These are phyloP conservation scores for Pyrenophora graminea DNA, from an alignment of 2,329 filamentous ascomycete genomes.

Conservation along the genomic window DNA sequence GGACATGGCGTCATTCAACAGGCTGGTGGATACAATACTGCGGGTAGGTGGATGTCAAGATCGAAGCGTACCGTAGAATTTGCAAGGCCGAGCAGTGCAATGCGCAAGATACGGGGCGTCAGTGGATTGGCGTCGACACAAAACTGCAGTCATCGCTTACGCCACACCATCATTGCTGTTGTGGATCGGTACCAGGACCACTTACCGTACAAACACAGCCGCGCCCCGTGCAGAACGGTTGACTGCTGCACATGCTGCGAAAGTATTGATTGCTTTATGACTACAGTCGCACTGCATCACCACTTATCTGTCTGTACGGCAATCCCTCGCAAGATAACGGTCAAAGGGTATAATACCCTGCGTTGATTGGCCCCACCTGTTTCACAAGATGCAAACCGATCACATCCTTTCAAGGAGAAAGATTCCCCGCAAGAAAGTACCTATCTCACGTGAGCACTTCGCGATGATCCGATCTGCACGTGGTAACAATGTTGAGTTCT, in stretches of 20 bases:
- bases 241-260: too few species aligned
- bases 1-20: too few species aligned
- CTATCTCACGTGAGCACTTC: neutral
- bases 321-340: too few species aligned
- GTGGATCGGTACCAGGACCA: neutral
- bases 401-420: neutral
- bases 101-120: neutral
- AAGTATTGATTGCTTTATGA: too few species aligned
- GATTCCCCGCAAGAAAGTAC: neutral
- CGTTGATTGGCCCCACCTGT: neutral
- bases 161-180: neutral
- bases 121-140: neutral
- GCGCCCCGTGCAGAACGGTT: too few species aligned
- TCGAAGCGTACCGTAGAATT: neutral
- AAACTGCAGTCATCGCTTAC: neutral
- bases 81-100: neutral
- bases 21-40: too few species aligned
- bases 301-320: neutral
- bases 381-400: neutral
- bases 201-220: neutral
- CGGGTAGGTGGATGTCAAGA: neutral
- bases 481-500: too few species aligned
- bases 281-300: neutral
- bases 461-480: too few species aligned
- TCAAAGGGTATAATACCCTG: neutral